These are phyloP conservation scores for Hymenoscyphus scutula DNA, from an alignment of 2,329 filamentous ascomycete genomes.

Conservation along the genomic window DNA sequence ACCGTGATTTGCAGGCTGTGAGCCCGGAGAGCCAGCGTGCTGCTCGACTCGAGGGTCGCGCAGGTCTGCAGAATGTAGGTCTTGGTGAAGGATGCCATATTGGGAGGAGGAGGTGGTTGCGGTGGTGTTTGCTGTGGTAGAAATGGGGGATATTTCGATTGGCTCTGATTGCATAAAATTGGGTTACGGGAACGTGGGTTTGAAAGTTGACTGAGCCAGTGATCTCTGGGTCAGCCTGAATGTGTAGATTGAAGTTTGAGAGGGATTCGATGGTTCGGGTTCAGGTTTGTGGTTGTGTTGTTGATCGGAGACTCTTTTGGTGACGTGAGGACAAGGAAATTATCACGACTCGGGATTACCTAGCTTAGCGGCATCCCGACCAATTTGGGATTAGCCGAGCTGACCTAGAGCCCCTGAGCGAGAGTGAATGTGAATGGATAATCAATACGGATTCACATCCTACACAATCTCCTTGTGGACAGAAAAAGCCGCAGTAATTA, in stretches of 20 bases:
- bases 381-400: not conserved
- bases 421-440: not conserved
- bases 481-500: too few species aligned
- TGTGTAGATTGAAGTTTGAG: constrained; percentile 11
- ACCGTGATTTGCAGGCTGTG: constrained; percentile 33
- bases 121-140: constrained; percentile 40
- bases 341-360: constrained; percentile 7
- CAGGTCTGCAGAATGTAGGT: constrained; percentile 40
- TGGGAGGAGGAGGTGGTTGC: constrained; percentile 43
- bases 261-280: not conserved
- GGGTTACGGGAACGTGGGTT: constrained; percentile 32
- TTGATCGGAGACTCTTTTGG: constrained; percentile 4
- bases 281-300: constrained; percentile 10
- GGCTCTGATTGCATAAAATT: constrained; percentile 66
- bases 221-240: constrained; percentile 35
- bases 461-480: not conserved
- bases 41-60: constrained; percentile 33
- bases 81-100: constrained; percentile 55
- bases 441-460: not conserved
- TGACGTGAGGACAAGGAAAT: constrained; percentile 20
- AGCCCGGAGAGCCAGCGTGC: constrained; percentile 16
- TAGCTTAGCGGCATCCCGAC: not conserved
- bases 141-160: constrained; percentile 45
- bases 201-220: constrained; percentile 36
- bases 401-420: not conserved